Evolutionary conservation across 2,329 filamentous ascomycete genomes (phyloP), one percentile per base, ranked within the genome.

Genomic region (Cordyceps cateniannulata): DNA sequence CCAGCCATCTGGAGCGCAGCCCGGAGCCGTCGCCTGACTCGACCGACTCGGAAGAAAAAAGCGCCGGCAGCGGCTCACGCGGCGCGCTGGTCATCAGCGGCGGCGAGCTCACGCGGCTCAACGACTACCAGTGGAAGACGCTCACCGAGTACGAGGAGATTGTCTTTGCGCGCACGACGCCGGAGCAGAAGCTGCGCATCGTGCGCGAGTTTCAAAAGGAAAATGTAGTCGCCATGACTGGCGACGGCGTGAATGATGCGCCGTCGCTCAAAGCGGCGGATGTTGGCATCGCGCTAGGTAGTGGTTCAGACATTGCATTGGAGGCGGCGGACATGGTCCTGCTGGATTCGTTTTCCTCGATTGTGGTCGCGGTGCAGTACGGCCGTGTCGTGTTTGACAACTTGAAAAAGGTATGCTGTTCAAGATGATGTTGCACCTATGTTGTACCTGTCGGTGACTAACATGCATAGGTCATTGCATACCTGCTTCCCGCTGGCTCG

Each of bases 171-270:
- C 80, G 88, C 14, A 92, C 88, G 0, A 91, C 89, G 0, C 89
- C 88, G 0, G 88, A 92, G 68, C 88, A 92, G 69, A 93, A 93
- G 70, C 81, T 92, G 7, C 85, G 87, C 38, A 92, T 92, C 63
- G 88, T 93, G n/a, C 83, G 83, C 32, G 88, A 90, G 69, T 86
- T 91, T 63, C 88, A 90, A 68, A 73, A 78, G 9, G 78, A 82
- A 69, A 88, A 65, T 72, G 87, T 89, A 1, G 85, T 96, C 0
- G 91, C 86, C 44, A 95, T 96, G 84, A 90, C 93, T 2, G 91
- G 91, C 42, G 91, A 96, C 66, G 91, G 91, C 20, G 90, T 93
- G 66, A 96, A 96, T 67, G 91, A 96, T 69, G 88, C 90, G 0
- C 90, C 91, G 0, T 91, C 91, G 2, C 82, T 96, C 4, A 85